Conservation (phyloP, 2,329 filamentous ascomycete species). For the Fusarium goolgardi region DNA sequence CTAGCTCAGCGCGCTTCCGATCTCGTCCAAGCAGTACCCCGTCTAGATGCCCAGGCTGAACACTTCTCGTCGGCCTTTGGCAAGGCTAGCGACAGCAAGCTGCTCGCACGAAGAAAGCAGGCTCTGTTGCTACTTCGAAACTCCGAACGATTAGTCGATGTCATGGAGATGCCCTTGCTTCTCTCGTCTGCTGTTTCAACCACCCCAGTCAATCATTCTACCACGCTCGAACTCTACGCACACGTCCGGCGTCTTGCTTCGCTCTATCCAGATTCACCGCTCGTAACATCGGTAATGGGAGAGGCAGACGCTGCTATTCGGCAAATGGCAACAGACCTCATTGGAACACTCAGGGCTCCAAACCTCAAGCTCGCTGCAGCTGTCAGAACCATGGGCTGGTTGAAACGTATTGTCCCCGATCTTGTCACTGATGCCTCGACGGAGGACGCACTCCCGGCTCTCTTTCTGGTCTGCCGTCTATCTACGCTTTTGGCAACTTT, state of each 20-base stretch:
- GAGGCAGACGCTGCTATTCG: slow-evolving; percentile 91
- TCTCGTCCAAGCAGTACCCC: slow-evolving; percentile 78
- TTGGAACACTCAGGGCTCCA: slow-evolving; percentile 79
- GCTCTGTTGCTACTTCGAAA: slow-evolving; percentile 86
- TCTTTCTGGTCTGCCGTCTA: slow-evolving; percentile 89
- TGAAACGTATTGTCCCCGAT: slow-evolving; percentile 87
- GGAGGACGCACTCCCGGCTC: slow-evolving; percentile 79
- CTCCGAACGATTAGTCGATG: slow-evolving; percentile 87
- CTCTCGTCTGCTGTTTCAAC: slow-evolving; percentile 81
- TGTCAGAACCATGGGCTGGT: slow-evolving; percentile 90
- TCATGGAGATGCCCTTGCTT: slow-evolving; percentile 88
- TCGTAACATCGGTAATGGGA: slow-evolving; percentile 77
- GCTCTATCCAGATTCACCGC: slow-evolving; percentile 81
- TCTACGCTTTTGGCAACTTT: slow-evolving; percentile 83
- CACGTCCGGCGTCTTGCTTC: slow-evolving; percentile 89
- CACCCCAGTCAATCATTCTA: slow-evolving; percentile 80
- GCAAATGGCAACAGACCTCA: slow-evolving; percentile 86
- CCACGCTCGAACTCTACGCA: slow-evolving; percentile 90
- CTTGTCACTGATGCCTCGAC: slow-evolving; percentile 56
- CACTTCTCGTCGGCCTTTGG: slow-evolving; percentile 86
- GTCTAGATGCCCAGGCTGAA: slow-evolving; percentile 81
- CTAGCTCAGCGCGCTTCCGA: slow-evolving; percentile 74
- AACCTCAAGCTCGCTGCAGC: slow-evolving; percentile 88
- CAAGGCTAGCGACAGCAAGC: slow-evolving; percentile 74
- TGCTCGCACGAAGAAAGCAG: slow-evolving; percentile 79